Conservation (phyloP, 352 stramenopile species). For the Salisapilia sapeloensis region DNA sequence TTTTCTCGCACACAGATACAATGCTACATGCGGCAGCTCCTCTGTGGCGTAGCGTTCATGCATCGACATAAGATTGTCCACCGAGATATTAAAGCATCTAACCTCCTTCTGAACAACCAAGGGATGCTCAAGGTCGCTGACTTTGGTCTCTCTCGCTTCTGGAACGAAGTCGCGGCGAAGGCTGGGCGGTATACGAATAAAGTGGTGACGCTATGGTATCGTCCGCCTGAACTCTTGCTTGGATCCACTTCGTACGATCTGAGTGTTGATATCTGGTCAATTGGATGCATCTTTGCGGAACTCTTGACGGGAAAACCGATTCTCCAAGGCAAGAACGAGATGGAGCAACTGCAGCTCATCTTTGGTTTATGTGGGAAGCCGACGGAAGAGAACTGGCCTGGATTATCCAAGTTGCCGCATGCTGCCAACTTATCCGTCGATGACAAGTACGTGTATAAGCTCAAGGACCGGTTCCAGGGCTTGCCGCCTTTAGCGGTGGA, state of each 20-base stretch:
- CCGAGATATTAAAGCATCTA: constrained; percentile 77
- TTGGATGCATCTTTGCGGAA: constrained; percentile 79
- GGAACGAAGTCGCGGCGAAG: constrained; percentile 75
- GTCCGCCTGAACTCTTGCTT: constrained; percentile 85
- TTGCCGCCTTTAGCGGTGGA: constrained; percentile 74
- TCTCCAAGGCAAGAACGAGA: constrained; percentile 64
- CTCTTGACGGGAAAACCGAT: constrained; percentile 66
- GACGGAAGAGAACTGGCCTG: constrained; percentile 65
- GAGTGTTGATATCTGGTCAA: constrained; percentile 90
- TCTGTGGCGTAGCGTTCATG: constrained; percentile 75
- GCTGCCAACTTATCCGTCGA: constrained; percentile 51
- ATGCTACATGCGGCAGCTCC: constrained; percentile 76
- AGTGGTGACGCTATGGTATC: constrained; percentile 92
- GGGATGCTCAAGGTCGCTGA: constrained; percentile 74
- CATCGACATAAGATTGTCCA: constrained; percentile 81
- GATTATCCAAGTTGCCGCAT: constrained; percentile 55
- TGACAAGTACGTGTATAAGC: constrained; percentile 54
- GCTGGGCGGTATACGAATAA: constrained; percentile 87
- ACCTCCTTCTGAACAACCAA: constrained; percentile 69
- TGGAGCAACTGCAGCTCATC: constrained; percentile 70
- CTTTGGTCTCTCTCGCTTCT: constrained; percentile 70
- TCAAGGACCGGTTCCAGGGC: constrained; percentile 69
- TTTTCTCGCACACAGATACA: constrained; percentile 76
- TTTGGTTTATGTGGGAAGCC: constrained; percentile 63
- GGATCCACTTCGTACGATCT: constrained; percentile 85